Percentiles rank a stretch among this genome's conserved stretches.
Conservation (phyloP, 2,329 filamentous ascomycete genomes). For the Trichoderma endophyticum region DNA sequence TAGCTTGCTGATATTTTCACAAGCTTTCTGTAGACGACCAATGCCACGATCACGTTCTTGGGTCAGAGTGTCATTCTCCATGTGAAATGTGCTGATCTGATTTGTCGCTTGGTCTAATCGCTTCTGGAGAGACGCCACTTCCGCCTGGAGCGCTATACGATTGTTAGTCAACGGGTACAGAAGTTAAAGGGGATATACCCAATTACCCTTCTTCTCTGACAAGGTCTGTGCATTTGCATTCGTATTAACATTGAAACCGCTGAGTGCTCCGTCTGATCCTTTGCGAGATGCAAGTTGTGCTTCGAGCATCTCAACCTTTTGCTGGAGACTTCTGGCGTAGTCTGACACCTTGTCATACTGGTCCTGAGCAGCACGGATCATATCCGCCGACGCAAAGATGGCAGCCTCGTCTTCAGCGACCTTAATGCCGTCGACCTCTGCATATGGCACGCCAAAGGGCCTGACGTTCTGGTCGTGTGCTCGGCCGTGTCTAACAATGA, state of each 20-base stretch:
- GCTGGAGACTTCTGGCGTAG: conserved; percentile 52
- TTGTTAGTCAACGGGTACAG: conserved; percentile 15
- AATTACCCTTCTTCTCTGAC: conserved; percentile 56
- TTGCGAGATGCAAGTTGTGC: conserved; percentile 47
- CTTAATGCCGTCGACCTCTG: conserved; percentile 48
- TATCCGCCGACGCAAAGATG: conserved; percentile 60
- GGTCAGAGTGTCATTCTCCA: conserved; percentile 59
- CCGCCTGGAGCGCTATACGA: conserved; percentile 52
- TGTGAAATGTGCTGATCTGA: conserved; percentile 60
- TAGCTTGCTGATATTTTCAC: conserved; percentile 53
- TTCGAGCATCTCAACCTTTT: conserved; percentile 50
- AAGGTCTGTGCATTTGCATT: conserved; percentile 43
- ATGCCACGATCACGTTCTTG: conserved; percentile 65
- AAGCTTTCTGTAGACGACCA: conserved; percentile 59
- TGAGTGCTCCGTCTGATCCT: conserved; percentile 39
- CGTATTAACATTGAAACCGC: conserved; percentile 42
- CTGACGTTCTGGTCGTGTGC: conserved; percentile 44
- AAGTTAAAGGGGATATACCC: neutral
- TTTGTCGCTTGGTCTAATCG: conserved; percentile 61
- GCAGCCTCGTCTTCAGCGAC: conserved; percentile 54
- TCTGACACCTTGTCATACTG: conserved; percentile 55
- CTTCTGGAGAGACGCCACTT: conserved; percentile 57
- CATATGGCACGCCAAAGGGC: conserved; percentile 39
- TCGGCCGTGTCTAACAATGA: conserved; percentile 54
- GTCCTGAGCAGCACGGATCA: conserved; percentile 56